These are phyloP conservation scores for Bacidia gigantensis DNA, from an alignment of 495 filamentous ascomycete species.

Conservation along the genomic window DNA sequence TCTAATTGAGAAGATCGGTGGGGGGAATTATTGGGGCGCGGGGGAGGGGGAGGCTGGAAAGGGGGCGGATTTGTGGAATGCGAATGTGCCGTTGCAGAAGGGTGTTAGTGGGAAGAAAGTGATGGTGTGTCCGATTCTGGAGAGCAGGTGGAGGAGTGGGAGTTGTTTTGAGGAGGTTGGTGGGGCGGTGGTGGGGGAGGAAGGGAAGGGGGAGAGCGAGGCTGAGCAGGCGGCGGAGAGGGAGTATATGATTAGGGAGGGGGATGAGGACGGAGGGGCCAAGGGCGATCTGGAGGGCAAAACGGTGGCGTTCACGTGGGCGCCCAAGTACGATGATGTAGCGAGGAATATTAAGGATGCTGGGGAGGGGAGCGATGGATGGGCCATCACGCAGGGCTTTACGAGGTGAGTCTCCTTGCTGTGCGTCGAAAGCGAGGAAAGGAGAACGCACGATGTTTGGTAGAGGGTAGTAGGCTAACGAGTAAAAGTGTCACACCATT, in stretches of 20 bases:
- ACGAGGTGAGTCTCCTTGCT: constrained; percentile 66
- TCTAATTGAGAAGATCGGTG: constrained; percentile 61
- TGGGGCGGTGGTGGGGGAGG: constrained; percentile 33
- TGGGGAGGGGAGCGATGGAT: constrained; percentile 81
- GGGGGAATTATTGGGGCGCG: not conserved
- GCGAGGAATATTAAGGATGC: constrained; percentile 68
- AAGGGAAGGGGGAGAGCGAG: constrained; percentile 33
- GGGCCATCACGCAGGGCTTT: constrained; percentile 77
- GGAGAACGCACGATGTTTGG: too few relatives aligned
- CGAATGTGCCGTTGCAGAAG: constrained; percentile 68
- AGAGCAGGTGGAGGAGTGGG: constrained; percentile 75
- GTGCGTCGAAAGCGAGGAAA: too few relatives aligned
- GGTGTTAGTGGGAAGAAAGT: constrained; percentile 52
- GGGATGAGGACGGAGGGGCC: constrained; percentile 30
- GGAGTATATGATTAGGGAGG: constrained; percentile 52
- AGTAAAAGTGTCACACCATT: constrained; percentile 66
- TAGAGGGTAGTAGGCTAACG: constrained; percentile 15
- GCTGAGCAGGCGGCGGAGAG: constrained; percentile 39
- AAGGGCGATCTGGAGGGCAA: constrained; percentile 50
- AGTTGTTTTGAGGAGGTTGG: constrained; percentile 66
- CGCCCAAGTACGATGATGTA: constrained; percentile 74
- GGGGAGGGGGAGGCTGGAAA: constrained; percentile 20
- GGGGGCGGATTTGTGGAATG: constrained; percentile 66
- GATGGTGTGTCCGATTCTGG: constrained; percentile 67
- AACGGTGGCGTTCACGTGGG: constrained; percentile 70